These are phyloP conservation scores for Betula pendula DNA, from an alignment of 306 rosid species.

Conservation along the genomic window DNA sequence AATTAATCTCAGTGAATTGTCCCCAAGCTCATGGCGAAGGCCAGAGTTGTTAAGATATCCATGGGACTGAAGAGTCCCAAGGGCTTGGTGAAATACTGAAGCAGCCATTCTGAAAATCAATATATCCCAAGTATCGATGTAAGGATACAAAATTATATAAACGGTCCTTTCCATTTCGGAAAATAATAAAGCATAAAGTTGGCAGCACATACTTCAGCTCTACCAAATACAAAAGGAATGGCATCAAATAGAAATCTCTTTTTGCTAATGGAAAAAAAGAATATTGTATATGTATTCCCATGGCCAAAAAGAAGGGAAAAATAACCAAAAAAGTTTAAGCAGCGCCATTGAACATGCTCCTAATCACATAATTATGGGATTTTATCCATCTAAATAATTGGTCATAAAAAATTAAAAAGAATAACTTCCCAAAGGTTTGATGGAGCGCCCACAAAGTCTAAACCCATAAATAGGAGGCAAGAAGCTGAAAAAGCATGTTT, in stretches of 20 bases:
- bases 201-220: background rate
- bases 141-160: background rate
- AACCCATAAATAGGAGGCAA: conserved; percentile 5
- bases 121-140: conserved; percentile 20
- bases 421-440: background rate
- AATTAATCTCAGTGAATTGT: conserved; percentile 44
- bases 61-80: conserved; percentile 50
- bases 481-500: background rate
- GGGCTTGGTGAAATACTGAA: conserved; percentile 55
- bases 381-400: background rate
- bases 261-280: background rate
- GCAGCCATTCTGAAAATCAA: conserved; percentile 76
- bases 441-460: background rate
- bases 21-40: conserved; percentile 37
- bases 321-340: background rate
- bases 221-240: background rate
- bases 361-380: background rate
- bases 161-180: background rate
- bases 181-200: background rate
- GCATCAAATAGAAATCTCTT: background rate
- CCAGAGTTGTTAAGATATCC: conserved; percentile 32
- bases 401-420: background rate
- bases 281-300: background rate
- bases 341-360: background rate
- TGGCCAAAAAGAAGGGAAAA: background rate